Conservation (phyloP, 2,329 filamentous ascomycete species). For the Geosmithia putterillii region DNA sequence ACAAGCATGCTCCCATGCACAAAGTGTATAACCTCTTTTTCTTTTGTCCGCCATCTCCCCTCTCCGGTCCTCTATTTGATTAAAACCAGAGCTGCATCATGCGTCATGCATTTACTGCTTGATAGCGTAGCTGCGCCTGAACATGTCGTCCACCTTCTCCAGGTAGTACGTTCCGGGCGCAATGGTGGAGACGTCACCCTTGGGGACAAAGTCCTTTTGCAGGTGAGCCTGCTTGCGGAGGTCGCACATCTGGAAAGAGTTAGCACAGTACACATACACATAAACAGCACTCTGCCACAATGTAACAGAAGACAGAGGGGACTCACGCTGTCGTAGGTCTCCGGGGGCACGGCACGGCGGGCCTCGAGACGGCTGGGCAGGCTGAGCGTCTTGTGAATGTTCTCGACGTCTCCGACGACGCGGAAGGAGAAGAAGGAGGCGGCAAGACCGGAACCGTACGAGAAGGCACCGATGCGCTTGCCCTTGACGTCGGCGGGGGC, state of each 20-base stretch:
- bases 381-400: slow-evolving; percentile 55
- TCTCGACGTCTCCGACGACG: slow-evolving; percentile 56
- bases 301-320: too few relatives aligned
- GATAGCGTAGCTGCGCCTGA: slow-evolving; percentile 65
- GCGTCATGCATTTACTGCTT: slow-evolving; percentile 53
- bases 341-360: slow-evolving; percentile 54
- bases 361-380: slow-evolving; percentile 56
- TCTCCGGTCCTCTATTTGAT: too few relatives aligned
- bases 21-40: too few relatives aligned
- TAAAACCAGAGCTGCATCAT: too few relatives aligned
- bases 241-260: slow-evolving; percentile 52
- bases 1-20: too few relatives aligned
- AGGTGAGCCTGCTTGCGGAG: slow-evolving; percentile 75
- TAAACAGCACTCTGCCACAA: too few relatives aligned
- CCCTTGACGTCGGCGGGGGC: slow-evolving; percentile 51
- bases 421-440: slow-evolving; percentile 64
- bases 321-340: slow-evolving; percentile 62
- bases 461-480: slow-evolving; percentile 67
- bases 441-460: slow-evolving; percentile 66
- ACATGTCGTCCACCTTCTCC: slow-evolving; percentile 72
- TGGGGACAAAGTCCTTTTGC: slow-evolving; percentile 64
- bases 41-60: too few relatives aligned
- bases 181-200: slow-evolving; percentile 56
- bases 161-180: slow-evolving; percentile 63
- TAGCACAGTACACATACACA: slow-evolving; percentile 6